phyloP scores from a whole-genome alignment of 139 green algal genomes.

The Tetratostichococcus sp. region DNA sequence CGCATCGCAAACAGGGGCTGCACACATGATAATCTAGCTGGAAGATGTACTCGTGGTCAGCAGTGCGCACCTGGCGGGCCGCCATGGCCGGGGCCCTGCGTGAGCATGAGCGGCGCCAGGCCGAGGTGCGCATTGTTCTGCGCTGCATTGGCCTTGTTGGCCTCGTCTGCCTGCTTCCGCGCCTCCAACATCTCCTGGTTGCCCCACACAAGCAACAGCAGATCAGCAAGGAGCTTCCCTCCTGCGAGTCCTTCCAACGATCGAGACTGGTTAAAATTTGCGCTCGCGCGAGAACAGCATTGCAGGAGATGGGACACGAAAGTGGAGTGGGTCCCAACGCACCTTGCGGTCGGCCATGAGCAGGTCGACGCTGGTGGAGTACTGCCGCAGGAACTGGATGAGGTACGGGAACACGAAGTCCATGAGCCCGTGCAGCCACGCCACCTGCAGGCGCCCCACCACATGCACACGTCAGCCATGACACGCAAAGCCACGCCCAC shows the following conservation, averaged over 20 bases:
- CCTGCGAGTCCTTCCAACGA: too few relatives aligned
- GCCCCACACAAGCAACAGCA: not conserved
- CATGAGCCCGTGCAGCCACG: constrained; percentile 91
- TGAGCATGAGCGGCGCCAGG: constrained; percentile 34
- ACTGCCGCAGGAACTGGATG: constrained; percentile 90
- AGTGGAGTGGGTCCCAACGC: not conserved
- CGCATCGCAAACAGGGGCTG: too few relatives aligned
- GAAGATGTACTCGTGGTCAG: too few relatives aligned
- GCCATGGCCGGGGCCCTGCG: not conserved
- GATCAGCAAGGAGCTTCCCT: too few relatives aligned
- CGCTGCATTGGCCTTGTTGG: constrained; percentile 46
- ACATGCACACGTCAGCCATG: too few relatives aligned
- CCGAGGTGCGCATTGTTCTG: constrained; percentile 53
- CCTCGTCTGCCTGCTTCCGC: constrained; percentile 24
- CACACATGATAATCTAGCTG: too few relatives aligned
- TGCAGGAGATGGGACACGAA: not conserved
- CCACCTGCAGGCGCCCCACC: constrained; percentile 43
- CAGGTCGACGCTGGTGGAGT: constrained; percentile 78
- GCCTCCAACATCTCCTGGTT: not conserved
- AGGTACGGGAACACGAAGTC: constrained; percentile 95
- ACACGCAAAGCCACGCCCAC: too few relatives aligned
- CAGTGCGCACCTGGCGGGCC: not conserved
- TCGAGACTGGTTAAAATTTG: too few relatives aligned
- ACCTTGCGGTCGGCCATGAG: constrained; percentile 43
- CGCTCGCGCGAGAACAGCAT: not conserved